Evolutionary conservation across 1,139 yeast genomes (phyloP), one percentile per base, ranked within the genome.

Genomic region (Kodamaea alishanica): DNA sequence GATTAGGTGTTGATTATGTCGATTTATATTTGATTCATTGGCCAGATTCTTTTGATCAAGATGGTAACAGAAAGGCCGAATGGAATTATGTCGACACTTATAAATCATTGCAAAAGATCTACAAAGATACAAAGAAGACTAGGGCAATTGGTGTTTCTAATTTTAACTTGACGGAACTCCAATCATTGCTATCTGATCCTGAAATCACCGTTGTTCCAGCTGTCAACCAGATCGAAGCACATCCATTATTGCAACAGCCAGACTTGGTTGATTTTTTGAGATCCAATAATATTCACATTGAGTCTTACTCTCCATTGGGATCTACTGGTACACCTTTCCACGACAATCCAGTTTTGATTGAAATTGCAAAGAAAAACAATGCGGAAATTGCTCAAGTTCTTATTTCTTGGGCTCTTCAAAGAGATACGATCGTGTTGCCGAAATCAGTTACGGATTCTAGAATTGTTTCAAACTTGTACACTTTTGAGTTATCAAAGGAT

Each of bases 31-130:
- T 75, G 50, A 55, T 77, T 35, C 81, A 76, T 49, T 55, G 67
- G 6, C 78, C 77, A 3, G 71, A 76, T 38, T 73, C 86, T 1
- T 57, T 77, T 42, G 69, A 73, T 38, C 39, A 33, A 46, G 20
- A 15, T 15, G 20, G 20, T 15, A 15, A 15, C 20, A 15, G 20
- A 15, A 15, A 15, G 20, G 20, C 10, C 56, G 73, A 69, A 38
- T 80, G 84, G 77, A 66, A 71, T 52, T 76, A 72, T 50, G 61
- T 79, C 45, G 79, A 84, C 55, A 80, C 95, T 37, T 88, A 86
- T 79, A 77, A 76, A 58, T 64, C 66, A 41, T 68, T 86, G 66
- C 92, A 87, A 65, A 68, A 75, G 46, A 63, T 85, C 42, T 65
- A 63, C 48, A 70, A 77, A 49, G 59, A 59, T 33, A 63, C 80